phyloP scores from a whole-genome alignment of 768 basidiomycete genomes.

The Mrakia gelida region DNA sequence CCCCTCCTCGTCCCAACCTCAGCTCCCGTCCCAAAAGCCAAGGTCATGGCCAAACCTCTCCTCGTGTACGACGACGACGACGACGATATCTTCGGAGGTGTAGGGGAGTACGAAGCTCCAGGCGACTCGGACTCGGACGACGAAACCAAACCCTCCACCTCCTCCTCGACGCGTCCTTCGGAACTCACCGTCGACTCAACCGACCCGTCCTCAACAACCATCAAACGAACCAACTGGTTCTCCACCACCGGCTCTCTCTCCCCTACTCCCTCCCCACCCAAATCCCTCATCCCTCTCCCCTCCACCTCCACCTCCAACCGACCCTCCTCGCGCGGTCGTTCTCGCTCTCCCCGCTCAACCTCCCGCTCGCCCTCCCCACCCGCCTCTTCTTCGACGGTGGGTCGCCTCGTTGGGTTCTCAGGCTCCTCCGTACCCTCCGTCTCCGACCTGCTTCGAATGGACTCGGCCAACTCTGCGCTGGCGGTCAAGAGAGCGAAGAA shows the following conservation, averaged over 20 bases:
- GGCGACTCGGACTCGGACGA: conserved; percentile 19
- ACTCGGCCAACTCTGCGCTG: conserved; percentile 59
- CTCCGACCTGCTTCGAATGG: conserved; percentile 72
- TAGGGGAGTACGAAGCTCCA: conserved; percentile 28
- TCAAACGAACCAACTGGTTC: conserved; percentile 25
- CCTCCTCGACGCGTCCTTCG: background rate
- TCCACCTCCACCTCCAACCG: background rate
- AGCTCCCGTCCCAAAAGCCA: conserved; percentile 1
- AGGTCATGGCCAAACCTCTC: conserved; percentile 27
- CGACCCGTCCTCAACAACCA: background rate
- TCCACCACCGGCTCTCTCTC: conserved; percentile 12
- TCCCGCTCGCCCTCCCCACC: conserved; percentile 22
- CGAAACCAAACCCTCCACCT: background rate
- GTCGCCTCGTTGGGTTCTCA: conserved; percentile 13
- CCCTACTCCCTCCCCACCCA: conserved; percentile 9
- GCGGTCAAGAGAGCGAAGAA: conserved; percentile 70
- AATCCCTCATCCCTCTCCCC: background rate
- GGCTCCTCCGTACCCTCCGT: conserved; percentile 62
- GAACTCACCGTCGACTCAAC: background rate
- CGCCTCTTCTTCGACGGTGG: background rate
- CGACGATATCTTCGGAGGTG: conserved; percentile 32
- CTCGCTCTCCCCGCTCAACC: background rate
- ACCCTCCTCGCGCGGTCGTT: background rate
- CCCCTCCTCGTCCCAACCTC: conserved; percentile 1
- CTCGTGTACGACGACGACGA: conserved; percentile 21